These are phyloP conservation scores for Cunninghamia lanceolata DNA, from an alignment of 75 land plant species.

Conservation along the genomic window DNA sequence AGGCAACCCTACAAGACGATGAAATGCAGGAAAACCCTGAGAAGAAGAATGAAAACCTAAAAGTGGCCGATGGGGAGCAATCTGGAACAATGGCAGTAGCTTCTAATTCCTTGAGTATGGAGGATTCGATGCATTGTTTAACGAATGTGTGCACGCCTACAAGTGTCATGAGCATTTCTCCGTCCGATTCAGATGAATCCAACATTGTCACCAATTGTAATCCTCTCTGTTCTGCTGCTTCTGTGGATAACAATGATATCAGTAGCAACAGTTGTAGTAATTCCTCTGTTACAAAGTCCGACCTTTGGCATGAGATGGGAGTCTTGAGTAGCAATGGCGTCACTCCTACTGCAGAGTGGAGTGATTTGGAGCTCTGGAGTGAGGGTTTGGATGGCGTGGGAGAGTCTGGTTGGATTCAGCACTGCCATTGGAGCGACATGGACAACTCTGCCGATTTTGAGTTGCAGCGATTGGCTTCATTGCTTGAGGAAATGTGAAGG, in stretches of 20 bases:
- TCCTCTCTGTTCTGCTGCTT: neutral
- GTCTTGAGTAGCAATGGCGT: neutral
- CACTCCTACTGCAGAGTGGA: neutral
- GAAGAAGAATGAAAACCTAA: neutral
- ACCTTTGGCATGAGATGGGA: neutral
- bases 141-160: neutral
- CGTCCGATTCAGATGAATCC: neutral
- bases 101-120: neutral
- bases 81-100: neutral
- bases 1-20: neutral
- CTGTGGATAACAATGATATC: neutral
- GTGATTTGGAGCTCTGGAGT: conserved; percentile 2
- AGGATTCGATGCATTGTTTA: neutral
- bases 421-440: conserved; percentile 2
- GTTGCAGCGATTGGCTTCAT: neutral
- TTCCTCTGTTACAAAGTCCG: neutral
- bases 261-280: neutral
- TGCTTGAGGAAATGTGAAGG: neutral
- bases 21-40: neutral
- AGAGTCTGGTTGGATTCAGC: neutral
- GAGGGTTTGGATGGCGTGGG: neutral
- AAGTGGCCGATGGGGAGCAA: neutral
- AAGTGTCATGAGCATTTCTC: neutral
- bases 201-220: neutral
- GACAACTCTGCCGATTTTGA: neutral